A percentile compares a stretch with the other conserved stretches of the same genome.
Conservation (phyloP, 257 asterid genomes). For the Pogostemon cablin region DNA sequence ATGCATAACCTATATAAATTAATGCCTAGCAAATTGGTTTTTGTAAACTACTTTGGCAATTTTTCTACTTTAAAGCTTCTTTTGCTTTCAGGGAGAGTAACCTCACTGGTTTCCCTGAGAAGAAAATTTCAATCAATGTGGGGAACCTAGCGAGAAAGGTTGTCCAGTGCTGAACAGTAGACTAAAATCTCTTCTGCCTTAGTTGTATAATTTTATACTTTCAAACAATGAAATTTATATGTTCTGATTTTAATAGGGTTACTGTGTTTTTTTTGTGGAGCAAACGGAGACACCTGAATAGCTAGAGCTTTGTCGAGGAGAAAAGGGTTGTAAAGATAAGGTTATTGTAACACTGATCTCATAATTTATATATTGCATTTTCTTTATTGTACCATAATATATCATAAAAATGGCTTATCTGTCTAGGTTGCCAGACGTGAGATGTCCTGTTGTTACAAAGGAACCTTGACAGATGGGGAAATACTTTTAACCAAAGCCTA, state of each 20-base stretch:
- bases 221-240: constrained; percentile 17
- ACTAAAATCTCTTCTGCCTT: constrained; percentile 10
- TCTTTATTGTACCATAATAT: constrained; percentile 19
- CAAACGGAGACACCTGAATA: constrained; percentile 98
- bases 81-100: constrained; percentile 79
- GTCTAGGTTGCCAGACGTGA: constrained; percentile 73
- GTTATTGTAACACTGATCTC: constrained; percentile 39
- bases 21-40: constrained; percentile 14
- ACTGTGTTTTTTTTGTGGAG: constrained; percentile 93
- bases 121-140: constrained; percentile 73
- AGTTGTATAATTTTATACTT: constrained; percentile 4
- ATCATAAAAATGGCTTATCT: constrained; percentile 27
- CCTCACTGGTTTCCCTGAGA: constrained; percentile 99
- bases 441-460: constrained; percentile 81
- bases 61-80: constrained; percentile 31
- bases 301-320: constrained; percentile 85
- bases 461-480: constrained; percentile 96
- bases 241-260: constrained; percentile 61
- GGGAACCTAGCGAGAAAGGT: constrained; percentile 95
- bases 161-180: constrained; percentile 20
- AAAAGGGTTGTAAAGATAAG: constrained; percentile 90
- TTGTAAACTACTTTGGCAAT: constrained; percentile 18
- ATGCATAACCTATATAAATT: not conserved
- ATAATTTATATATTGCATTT: not conserved
- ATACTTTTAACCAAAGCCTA: constrained; percentile 58